phyloP scores from a whole-genome alignment of 805 yeast species.

The Ogataea pini region DNA sequence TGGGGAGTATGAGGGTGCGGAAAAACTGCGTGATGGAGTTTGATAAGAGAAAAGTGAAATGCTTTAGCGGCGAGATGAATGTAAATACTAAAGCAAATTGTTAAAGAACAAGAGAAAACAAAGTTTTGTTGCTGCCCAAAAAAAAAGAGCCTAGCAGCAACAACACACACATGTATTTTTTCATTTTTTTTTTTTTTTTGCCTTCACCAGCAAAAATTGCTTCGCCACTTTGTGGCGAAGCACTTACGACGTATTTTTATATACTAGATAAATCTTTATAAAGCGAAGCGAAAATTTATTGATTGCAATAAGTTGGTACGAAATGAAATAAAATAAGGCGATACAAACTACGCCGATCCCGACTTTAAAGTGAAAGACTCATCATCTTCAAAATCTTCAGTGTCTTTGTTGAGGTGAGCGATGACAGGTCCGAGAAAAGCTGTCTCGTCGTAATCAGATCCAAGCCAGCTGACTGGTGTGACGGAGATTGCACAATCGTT shows the following conservation, averaged over 20 bases:
- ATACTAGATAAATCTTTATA: no score
- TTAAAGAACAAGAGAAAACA: no score
- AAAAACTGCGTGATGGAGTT: neutral
- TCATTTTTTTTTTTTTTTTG: slow-evolving; percentile 1
- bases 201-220: slow-evolving; percentile 3
- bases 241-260: no score
- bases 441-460: slow-evolving; percentile 18
- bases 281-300: neutral
- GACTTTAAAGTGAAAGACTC: neutral
- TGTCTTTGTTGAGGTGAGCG: slow-evolving; percentile 13
- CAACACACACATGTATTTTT: neutral
- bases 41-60: neutral
- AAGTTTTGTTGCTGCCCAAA: neutral
- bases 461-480: slow-evolving; percentile 26
- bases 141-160: neutral
- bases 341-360: neutral
- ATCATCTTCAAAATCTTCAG: neutral
- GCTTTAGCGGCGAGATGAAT: neutral
- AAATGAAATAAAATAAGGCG: neutral
- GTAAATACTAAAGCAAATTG: no score
- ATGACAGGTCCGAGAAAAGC: slow-evolving; percentile 17
- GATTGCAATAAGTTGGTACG: neutral
- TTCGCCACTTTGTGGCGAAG: slow-evolving; percentile 1
- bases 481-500: slow-evolving; percentile 23
- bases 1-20: neutral